phyloP scores from a whole-genome alignment of 306 rosid genomes.

The Astragalus membranaceus region DNA sequence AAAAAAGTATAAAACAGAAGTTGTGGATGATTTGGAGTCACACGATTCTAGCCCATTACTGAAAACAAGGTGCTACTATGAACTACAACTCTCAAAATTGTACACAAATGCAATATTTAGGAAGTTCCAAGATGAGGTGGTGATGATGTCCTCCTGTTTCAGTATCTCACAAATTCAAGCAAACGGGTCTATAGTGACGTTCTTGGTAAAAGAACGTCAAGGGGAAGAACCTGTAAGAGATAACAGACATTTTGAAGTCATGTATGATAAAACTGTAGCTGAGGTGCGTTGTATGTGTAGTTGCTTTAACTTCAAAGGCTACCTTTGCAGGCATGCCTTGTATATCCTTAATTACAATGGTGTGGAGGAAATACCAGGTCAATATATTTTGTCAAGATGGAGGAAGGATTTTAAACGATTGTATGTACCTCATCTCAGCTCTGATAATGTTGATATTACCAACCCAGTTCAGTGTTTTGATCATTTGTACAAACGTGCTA shows the following conservation, averaged over 20 bases:
- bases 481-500: constrained; percentile 85
- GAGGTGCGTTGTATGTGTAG: constrained; percentile 77
- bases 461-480: constrained; percentile 95
- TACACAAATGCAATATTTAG: constrained; percentile 63
- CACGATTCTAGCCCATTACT: constrained; percentile 41
- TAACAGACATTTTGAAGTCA: constrained; percentile 54
- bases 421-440: constrained; percentile 62
- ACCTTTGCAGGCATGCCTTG: constrained; percentile 83
- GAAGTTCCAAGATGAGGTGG: constrained; percentile 78
- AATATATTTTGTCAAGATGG: constrained; percentile 77
- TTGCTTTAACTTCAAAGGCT: constrained; percentile 89
- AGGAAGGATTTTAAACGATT: constrained; percentile 82
- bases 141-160: constrained; percentile 69
- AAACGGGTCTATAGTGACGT: constrained; percentile 53
- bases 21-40: constrained; percentile 65
- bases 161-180: constrained; percentile 55
- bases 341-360: constrained; percentile 74
- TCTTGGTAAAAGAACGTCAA: constrained; percentile 56
- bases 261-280: constrained; percentile 65
- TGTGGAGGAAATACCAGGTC: constrained; percentile 80
- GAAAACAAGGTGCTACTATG: constrained; percentile 62
- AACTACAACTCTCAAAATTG: constrained; percentile 77
- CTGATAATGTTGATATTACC: constrained; percentile 59
- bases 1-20: constrained; percentile 56
- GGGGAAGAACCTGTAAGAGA: constrained; percentile 50